Base-by-base conservation (phyloP, 805 yeast species). In the Starmerella potacharoeniae region DNA sequence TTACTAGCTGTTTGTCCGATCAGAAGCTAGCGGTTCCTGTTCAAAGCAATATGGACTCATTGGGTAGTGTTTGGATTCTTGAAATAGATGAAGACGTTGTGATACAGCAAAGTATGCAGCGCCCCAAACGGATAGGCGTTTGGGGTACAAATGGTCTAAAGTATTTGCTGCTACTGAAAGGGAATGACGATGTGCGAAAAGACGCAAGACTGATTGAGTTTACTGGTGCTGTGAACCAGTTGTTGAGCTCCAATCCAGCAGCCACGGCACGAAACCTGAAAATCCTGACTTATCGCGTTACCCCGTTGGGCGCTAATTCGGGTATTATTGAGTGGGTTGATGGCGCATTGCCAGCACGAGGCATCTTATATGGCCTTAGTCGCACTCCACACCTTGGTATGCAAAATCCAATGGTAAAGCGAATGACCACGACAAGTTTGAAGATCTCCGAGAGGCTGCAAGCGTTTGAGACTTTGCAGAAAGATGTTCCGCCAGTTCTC, bases 161-260 rank as follows among this genome's bases (percentile, higher is more conserved):
- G 1, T 90, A 90, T 66, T 77, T 83, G 17, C 75, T 93, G 14
- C 75, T 93, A 71, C 83, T 95, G 62, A 93, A 93, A 65, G 81
- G 83, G 8, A 78, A 81, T 58, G 99, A 93, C 69, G 98, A 93
- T 71, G 82, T 95, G 17, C 73, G 97, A 60, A 95, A 95, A 65
- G 99, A 95, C 72, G 93, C 96, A 4, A 85, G 95, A 62, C 79
- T 91, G 52, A 85, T 89, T 85, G 93, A 95, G 62, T 84, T 93
- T 62, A 87, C 97, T 0, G 80, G 87, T 0, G 84, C 89, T 69
- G 81, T 93, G 68, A 90, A 90, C 65, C 78, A 86, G 60, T 66
- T 93, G 34, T 72, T 93, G 54, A 69, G 73, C 22, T 75, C 77
- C 17, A 85, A 84, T 63, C 75, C 77, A 13, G 95, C 84, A 49